Conservation (phyloP, 768 basidiomycete species). For the Xanthoconium stramineum region DNA sequence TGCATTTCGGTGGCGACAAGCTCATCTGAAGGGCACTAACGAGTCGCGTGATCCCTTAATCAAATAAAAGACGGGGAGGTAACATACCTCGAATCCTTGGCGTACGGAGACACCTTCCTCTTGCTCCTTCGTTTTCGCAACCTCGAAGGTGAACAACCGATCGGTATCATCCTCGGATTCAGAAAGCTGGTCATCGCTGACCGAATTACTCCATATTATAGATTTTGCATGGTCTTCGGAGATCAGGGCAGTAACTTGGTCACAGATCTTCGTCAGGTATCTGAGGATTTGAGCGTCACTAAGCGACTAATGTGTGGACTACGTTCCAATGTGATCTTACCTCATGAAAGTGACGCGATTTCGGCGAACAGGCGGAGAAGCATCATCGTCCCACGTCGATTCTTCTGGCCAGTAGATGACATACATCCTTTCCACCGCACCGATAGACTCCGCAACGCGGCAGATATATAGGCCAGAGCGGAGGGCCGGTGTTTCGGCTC, state of each 20-base stretch:
- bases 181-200: slow-evolving; percentile 21
- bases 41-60: neutral
- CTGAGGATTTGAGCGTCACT: slow-evolving; percentile 26
- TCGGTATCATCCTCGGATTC: slow-evolving; percentile 41
- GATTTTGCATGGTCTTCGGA: slow-evolving; percentile 44
- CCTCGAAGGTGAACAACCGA: slow-evolving; percentile 54
- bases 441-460: slow-evolving; percentile 13
- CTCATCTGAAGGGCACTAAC: slow-evolving; percentile 20
- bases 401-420: slow-evolving; percentile 64
- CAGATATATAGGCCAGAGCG: slow-evolving; percentile 52
- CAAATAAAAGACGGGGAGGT: neutral
- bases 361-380: slow-evolving; percentile 43
- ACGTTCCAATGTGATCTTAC: slow-evolving; percentile 25
- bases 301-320: neutral
- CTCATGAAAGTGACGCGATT: slow-evolving; percentile 63
- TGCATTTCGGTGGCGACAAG: slow-evolving; percentile 16
- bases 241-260: slow-evolving; percentile 50
- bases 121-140: slow-evolving; percentile 54
- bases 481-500: slow-evolving; percentile 24
- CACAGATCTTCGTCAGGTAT: slow-evolving; percentile 56
- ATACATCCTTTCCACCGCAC: slow-evolving; percentile 31
- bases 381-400: slow-evolving; percentile 53
- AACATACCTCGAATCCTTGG: slow-evolving; percentile 44
- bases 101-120: slow-evolving; percentile 46
- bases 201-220: slow-evolving; percentile 42